Base-by-base conservation (phyloP, 2,329 filamentous ascomycete species). In the Fusarium sp. region DNA sequence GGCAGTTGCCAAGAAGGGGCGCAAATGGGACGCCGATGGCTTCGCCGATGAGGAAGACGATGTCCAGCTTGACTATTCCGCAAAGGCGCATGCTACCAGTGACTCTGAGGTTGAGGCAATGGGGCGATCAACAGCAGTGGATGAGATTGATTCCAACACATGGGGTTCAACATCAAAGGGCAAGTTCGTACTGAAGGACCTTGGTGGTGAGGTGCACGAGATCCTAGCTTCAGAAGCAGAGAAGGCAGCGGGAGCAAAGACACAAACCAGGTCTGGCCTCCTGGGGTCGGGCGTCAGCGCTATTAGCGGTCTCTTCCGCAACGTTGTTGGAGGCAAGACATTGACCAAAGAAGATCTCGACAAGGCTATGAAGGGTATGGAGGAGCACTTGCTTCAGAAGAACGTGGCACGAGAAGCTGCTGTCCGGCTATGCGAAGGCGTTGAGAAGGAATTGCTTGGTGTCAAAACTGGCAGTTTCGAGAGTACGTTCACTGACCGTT, bases 361-460 rank as follows among this genome's bases (percentile, higher is more conserved):
- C 71, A 97, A 97, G 82, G 94, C 96, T 5, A 91, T 99, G 85
- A 96, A 96, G 83, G 93, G 93, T 38, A 98, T 99, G 94, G 94
- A 98, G 81, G 94, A 98, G 65, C 96, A 98, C 81, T 87, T 99
- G 12, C 84, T 99, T 68, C 92, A 93, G 84, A 99, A 99, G 87
- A 99, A 99, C 78, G 95, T 99, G 34, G 96, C 96, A 1, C 93
- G 94, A 60, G 96, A 98, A 85, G 96, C 96, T 22, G 96, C 96
- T 4, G 89, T 98, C 38, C 93, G 96, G 60, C 86, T 99, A 47
- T 98, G 96, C 81, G 92, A 97, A 72, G 94, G 94, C 58, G 96
- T 99, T 12, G 93, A 98, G 82, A 92, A 93, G 78, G 95, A 98
- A 80, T 87, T 99, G 32, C 84, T 98, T 24, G 95, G 96, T 34